Percentiles rank a stretch among this genome's conserved stretches.
These are phyloP conservation scores for Ascochyta viciae-villosae DNA, from an alignment of 2,329 filamentous ascomycete genomes.

Conservation along the genomic window DNA sequence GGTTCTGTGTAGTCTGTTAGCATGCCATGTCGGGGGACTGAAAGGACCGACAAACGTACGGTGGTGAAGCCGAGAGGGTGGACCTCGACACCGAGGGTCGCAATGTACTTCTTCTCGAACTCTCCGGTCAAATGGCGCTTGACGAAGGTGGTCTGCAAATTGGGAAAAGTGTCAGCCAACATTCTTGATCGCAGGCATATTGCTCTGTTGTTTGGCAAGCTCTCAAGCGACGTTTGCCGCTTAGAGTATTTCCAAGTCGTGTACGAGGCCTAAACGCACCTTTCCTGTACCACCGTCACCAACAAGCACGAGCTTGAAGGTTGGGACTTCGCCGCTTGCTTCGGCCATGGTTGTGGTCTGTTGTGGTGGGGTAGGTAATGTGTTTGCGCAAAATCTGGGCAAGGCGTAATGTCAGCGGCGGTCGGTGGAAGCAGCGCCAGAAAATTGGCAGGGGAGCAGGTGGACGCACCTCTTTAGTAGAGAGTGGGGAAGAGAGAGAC, in stretches of 20 bases:
- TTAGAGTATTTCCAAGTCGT: neutral
- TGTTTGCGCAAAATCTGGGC: constrained; percentile 37
- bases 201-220: constrained; percentile 9
- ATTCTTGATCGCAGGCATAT: neutral
- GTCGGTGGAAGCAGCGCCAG: constrained; percentile 18
- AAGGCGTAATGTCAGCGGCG: constrained; percentile 28
- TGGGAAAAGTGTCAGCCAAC: constrained; percentile 30
- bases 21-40: constrained; percentile 18
- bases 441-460: constrained; percentile 24
- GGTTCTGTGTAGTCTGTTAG: constrained; percentile 67
- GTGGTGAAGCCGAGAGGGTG: constrained; percentile 98
- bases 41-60: constrained; percentile 65
- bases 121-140: constrained; percentile 99
- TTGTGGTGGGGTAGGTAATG: constrained; percentile 43
- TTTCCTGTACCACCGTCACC: constrained; percentile 99
- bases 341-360: constrained; percentile 61
- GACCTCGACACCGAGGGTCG: constrained; percentile 98
- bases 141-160: constrained; percentile 92
- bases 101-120: constrained; percentile 99
- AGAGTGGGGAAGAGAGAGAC: constrained; percentile 39
- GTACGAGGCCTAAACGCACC: constrained; percentile 65
- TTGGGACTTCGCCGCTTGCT: constrained; percentile 68
- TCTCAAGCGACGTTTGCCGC: constrained; percentile 4
- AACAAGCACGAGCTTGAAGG: constrained; percentile 99
- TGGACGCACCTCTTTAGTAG: constrained; percentile 38